These are phyloP conservation scores for Penicillium glabrum DNA, from an alignment of 2,329 filamentous ascomycete genomes.

Conservation along the genomic window DNA sequence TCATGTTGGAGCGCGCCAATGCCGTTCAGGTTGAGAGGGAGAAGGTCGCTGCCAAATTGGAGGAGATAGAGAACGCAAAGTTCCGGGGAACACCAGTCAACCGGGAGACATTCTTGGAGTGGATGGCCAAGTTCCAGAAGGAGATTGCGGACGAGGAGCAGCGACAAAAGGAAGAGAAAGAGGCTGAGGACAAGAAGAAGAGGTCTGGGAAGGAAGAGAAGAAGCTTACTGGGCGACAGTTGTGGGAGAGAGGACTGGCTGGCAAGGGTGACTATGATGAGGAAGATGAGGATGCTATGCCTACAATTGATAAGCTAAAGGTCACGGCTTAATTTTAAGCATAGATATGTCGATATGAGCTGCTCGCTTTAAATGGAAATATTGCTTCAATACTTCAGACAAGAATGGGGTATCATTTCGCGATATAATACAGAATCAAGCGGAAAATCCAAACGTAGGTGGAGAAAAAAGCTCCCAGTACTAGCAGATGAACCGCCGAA, in stretches of 20 bases:
- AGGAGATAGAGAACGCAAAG: slow-evolving; percentile 93
- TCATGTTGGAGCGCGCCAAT: slow-evolving; percentile 72
- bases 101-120: slow-evolving; percentile 78
- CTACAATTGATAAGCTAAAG: slow-evolving; percentile 68
- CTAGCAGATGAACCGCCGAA: neutral
- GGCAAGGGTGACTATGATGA: slow-evolving; percentile 66
- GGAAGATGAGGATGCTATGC: slow-evolving; percentile 62
- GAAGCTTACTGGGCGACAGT: slow-evolving; percentile 69
- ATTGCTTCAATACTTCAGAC: neutral
- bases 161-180: slow-evolving; percentile 67
- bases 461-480: neutral
- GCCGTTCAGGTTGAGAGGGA: slow-evolving; percentile 58
- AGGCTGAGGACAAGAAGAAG: slow-evolving; percentile 78
- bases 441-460: neutral
- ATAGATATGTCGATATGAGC: slow-evolving; percentile 13
- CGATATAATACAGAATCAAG: neutral
- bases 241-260: slow-evolving; percentile 75
- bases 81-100: slow-evolving; percentile 91
- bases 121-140: slow-evolving; percentile 73
- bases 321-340: slow-evolving; percentile 54
- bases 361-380: neutral
- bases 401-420: slow-evolving; percentile 2
- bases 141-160: slow-evolving; percentile 76
- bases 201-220: slow-evolving; percentile 64
- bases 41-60: slow-evolving; percentile 57